Conservation (phyloP, 352 stramenopile genomes). For the Phytophthora chlamydospora region DNA sequence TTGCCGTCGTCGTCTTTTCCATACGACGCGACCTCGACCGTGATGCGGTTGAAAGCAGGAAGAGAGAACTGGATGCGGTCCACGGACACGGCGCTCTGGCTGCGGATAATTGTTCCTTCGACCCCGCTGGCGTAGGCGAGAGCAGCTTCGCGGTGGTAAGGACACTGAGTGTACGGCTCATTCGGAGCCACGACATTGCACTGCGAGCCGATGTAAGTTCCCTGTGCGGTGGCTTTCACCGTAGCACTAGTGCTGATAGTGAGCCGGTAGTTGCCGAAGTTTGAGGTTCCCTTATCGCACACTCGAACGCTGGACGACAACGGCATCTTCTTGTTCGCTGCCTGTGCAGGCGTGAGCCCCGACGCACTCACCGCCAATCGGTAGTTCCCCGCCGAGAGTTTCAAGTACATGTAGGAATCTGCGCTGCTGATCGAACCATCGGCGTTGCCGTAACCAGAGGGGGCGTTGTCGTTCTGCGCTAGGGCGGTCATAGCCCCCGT, state of each 20-base stretch:
- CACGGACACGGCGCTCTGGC: conserved; percentile 46
- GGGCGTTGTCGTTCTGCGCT: conserved; percentile 52
- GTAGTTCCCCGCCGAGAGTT: conserved; percentile 52
- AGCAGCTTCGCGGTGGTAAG: conserved; percentile 61
- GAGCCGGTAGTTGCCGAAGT: conserved; percentile 73
- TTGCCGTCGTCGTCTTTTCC: conserved; percentile 38
- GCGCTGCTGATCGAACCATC: conserved; percentile 61
- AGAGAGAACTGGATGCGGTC: conserved; percentile 69
- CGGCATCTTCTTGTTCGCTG: conserved; percentile 47
- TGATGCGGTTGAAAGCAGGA: conserved; percentile 53
- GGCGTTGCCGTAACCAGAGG: conserved; percentile 40
- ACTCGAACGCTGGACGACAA: conserved; percentile 45
- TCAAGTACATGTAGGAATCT: conserved; percentile 62
- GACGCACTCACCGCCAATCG: conserved; percentile 62
- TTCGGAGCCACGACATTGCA: conserved; percentile 37
- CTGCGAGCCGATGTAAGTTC: conserved; percentile 72
- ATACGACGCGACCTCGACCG: conserved; percentile 67
- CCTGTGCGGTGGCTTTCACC: conserved; percentile 39
- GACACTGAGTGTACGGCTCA: conserved; percentile 50
- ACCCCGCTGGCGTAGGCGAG: conserved; percentile 39
- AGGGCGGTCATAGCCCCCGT: conserved; percentile 23
- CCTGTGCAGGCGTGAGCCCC: conserved; percentile 51
- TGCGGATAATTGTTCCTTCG: conserved; percentile 65
- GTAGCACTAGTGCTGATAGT: conserved; percentile 49
- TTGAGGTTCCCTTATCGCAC: conserved; percentile 56